These are phyloP conservation scores for Russula olivacea DNA, from an alignment of 768 basidiomycete species.

Conservation along the genomic window DNA sequence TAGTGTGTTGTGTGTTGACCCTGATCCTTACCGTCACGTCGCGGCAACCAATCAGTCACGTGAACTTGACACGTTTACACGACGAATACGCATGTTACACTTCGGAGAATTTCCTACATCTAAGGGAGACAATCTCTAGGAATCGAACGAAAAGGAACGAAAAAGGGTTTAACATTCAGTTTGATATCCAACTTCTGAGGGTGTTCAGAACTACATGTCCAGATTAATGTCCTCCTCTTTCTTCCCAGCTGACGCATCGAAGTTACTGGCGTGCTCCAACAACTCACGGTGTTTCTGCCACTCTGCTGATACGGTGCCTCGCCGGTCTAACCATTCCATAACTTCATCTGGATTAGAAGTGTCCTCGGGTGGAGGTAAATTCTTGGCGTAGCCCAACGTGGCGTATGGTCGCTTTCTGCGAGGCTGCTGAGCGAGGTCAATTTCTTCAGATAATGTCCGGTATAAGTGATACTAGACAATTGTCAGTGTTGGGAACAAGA, in stretches of 20 bases:
- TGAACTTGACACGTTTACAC: not conserved
- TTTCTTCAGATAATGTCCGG: constrained; percentile 48
- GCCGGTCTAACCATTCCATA: constrained; percentile 74
- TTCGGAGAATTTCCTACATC: too few species aligned
- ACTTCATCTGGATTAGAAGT: constrained; percentile 69
- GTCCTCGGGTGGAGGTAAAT: constrained; percentile 57
- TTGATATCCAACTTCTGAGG: not conserved
- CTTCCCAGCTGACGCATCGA: constrained; percentile 48
- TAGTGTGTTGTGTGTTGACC: not conserved
- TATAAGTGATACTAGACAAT: constrained; percentile 56
- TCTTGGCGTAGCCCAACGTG: constrained; percentile 48
- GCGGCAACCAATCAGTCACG: not conserved
- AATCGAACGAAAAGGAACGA: too few species aligned
- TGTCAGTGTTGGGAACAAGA: not conserved
- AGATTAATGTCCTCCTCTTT: constrained; percentile 37
- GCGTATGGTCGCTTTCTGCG: constrained; percentile 45
- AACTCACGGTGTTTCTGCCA: constrained; percentile 66
- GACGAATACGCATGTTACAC: too few species aligned
- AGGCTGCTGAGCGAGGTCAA: constrained; percentile 45
- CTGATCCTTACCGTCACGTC: not conserved
- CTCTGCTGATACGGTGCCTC: constrained; percentile 58
- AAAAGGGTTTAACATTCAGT: too few species aligned
- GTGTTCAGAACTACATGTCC: not conserved
- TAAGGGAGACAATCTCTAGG: too few species aligned
- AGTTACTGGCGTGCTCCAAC: constrained; percentile 65